phyloP scores from a whole-genome alignment of 2,329 filamentous ascomycete species.

The Shiraia sp. region DNA sequence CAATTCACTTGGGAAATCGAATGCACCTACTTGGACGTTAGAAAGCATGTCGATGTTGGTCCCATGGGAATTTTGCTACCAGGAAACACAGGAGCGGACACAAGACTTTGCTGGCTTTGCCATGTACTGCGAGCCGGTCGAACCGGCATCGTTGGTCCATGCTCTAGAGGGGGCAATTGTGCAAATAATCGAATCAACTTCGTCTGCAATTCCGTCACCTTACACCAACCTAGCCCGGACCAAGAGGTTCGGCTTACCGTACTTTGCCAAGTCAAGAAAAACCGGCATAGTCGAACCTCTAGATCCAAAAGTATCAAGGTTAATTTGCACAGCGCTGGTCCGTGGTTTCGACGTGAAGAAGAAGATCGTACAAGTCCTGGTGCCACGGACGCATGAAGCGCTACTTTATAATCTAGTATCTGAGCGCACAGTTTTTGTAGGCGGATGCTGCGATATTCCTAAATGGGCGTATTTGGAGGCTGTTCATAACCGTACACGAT shows the following conservation, averaged over 20 bases:
- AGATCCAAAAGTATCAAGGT: constrained; percentile 62
- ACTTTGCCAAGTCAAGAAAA: constrained; percentile 55
- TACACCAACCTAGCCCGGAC: constrained; percentile 42
- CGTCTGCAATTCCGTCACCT: constrained; percentile 32
- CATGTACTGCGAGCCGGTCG: constrained; percentile 68
- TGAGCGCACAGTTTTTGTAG: constrained; percentile 36
- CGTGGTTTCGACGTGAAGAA: constrained; percentile 65
- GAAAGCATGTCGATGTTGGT: constrained; percentile 59
- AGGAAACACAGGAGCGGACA: constrained; percentile 49
- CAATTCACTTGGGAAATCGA: constrained; percentile 13
- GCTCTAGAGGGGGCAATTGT: constrained; percentile 73
- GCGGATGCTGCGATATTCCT: constrained; percentile 35
- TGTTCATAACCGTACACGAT: constrained; percentile 9
- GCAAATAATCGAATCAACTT: constrained; percentile 66
- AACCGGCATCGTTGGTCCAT: constrained; percentile 62
- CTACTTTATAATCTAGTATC: constrained; percentile 23
- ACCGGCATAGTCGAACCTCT: constrained; percentile 55
- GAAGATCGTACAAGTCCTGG: constrained; percentile 65
- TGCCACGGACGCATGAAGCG: constrained; percentile 55
- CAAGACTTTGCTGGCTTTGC: constrained; percentile 65
- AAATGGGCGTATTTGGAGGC: constrained; percentile 44
- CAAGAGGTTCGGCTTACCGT: constrained; percentile 62
- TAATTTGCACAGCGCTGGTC: constrained; percentile 69
- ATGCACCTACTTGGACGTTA: constrained; percentile 53
- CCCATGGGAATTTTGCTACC: constrained; percentile 68